Evolutionary conservation across 1,139 yeast genomes (phyloP).

Genomic region (Geotrichum carabidarum): DNA sequence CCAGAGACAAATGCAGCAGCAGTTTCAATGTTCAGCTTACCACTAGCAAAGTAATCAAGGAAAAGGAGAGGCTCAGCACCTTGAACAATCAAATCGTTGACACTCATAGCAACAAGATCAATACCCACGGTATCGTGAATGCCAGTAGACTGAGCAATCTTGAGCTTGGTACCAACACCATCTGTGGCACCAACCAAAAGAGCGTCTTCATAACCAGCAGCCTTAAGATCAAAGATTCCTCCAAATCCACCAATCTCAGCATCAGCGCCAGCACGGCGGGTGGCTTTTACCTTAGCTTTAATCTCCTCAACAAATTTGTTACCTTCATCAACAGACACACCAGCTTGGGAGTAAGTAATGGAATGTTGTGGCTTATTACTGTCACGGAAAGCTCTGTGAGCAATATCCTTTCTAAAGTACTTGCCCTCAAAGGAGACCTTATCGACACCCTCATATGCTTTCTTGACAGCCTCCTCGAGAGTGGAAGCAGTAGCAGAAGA

Average conservation of each 20-base stretch:
- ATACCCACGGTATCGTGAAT: slow-evolving; percentile 96
- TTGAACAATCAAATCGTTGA: slow-evolving; percentile 93
- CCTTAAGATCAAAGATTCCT: slow-evolving; percentile 84
- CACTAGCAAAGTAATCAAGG: slow-evolving; percentile 94
- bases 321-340: slow-evolving; percentile 96
- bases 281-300: slow-evolving; percentile 87
- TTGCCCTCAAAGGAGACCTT: slow-evolving; percentile 66
- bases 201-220: slow-evolving; percentile 79
- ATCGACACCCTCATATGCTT: slow-evolving; percentile 81
- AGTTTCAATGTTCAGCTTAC: slow-evolving; percentile 74
- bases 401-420: slow-evolving; percentile 88
- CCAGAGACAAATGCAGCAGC: slow-evolving; percentile 91
- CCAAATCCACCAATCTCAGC: slow-evolving; percentile 99
- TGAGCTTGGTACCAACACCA: slow-evolving; percentile 96
- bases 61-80: slow-evolving; percentile 98
- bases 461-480: slow-evolving; percentile 72
- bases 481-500: slow-evolving; percentile 79
- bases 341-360: slow-evolving; percentile 85
- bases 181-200: slow-evolving; percentile 95
- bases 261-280: slow-evolving; percentile 93
- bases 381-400: slow-evolving; percentile 86
- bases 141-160: slow-evolving; percentile 85
- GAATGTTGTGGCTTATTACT: slow-evolving; percentile 34
- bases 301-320: slow-evolving; percentile 84
- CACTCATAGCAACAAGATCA: slow-evolving; percentile 98